Evolutionary conservation across 352 stramenopile genomes (phyloP), one percentile per base, ranked within the genome.

Genomic region (Globisporangium canariense): DNA sequence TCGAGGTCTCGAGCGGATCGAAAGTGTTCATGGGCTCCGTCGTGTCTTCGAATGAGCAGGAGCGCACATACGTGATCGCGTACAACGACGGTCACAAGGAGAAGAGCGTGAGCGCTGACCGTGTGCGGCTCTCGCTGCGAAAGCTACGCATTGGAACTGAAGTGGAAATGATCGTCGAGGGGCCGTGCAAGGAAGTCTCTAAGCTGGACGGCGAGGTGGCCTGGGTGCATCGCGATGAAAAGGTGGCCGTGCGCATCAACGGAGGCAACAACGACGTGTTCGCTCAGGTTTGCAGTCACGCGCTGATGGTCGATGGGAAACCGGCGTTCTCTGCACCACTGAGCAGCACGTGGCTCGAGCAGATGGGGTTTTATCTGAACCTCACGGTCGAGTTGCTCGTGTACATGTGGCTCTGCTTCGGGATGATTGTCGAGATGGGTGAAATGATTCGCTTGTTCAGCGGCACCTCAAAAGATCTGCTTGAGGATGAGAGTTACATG

Each of bases 211-310:
- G 79, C 9, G 79, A 90, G 38, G 77, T 90, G 0, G 81, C 81
- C 13, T 90, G 81, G 81, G 81, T 90, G 9, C 81, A 90, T 73
- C 81, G 79, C 3, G 69, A 90, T 46, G 81, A 90, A 52, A 90
- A 80, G 51, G 81, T 89, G 5, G 79, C 76, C 0, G 68, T 90
- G 25, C 77, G 79, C 0, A 78, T 89, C 52, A 77, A 87, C 22
- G 79, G 79, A 2, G 79, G 79, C 30, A 83, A 84, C 51, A 88
- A 88, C 45, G 81, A 89, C 50, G 75, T 90, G 3, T 90, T 89
- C 54, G 81, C 81, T 1, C 72, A 89, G 43, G 79, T 90, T 8
- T 88, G 77, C 34, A 82, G 70, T 5, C 81, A 89, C 51, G 79
- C 81, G 20, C 68, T 90, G 4, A 80, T 86, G 78, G 76, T 90